phyloP scores from a whole-genome alignment of 768 basidiomycete genomes.

The Phlegmacium glaucopus region DNA sequence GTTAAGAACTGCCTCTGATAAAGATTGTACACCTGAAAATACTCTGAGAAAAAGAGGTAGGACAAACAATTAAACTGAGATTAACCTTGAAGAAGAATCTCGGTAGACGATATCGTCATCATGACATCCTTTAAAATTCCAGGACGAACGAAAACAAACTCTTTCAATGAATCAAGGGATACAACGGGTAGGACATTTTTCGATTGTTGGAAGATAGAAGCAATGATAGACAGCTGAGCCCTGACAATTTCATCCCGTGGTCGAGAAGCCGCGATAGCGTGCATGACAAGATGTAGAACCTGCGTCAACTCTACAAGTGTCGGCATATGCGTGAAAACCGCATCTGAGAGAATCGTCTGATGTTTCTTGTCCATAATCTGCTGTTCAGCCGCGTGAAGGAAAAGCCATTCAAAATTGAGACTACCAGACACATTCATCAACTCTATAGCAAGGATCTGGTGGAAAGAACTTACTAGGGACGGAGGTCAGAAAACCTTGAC shows the following conservation, averaged over 20 bases:
- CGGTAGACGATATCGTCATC: constrained; percentile 19
- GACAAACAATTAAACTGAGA: not conserved
- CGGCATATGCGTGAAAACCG: constrained; percentile 23
- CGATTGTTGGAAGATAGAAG: constrained; percentile 31
- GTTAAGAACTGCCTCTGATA: constrained; percentile 41
- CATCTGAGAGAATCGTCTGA: constrained; percentile 33
- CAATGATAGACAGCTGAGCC: constrained; percentile 36
- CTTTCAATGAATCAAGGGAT: constrained; percentile 37
- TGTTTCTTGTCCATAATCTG: constrained; percentile 24
- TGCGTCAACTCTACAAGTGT: constrained; percentile 25
- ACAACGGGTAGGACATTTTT: constrained; percentile 19
- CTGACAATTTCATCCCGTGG: constrained; percentile 16
- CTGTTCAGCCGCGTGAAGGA: constrained; percentile 28
- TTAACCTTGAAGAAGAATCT: constrained; percentile 32
- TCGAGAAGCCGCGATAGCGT: constrained; percentile 10
- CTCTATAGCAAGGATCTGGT: not conserved
- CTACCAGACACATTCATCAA: not conserved
- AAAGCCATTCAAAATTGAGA: constrained; percentile 42
- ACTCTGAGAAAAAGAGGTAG: not conserved
- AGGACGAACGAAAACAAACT: constrained; percentile 31
- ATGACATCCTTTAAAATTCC: constrained; percentile 32
- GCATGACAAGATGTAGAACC: constrained; percentile 14
- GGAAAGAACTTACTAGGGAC: constrained; percentile 24
- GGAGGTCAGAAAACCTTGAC: constrained; percentile 23
- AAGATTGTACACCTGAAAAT: constrained; percentile 33